Conservation (phyloP, 2,329 filamentous ascomycete genomes). For the Atkinsonella hypoxylon region DNA sequence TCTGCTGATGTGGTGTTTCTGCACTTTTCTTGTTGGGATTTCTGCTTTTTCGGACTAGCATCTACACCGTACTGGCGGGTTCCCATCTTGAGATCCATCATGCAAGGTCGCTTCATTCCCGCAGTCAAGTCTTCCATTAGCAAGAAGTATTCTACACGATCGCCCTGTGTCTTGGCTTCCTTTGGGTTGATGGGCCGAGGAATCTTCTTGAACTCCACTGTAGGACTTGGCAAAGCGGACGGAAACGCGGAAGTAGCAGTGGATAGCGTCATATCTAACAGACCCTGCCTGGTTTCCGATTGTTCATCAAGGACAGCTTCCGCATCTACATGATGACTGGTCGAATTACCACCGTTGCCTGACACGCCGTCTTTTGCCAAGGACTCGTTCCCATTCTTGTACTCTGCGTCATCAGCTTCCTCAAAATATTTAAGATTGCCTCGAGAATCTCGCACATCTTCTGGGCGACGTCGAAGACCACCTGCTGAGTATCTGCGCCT, state of each 20-base stretch:
- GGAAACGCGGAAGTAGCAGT: slow-evolving; percentile 16
- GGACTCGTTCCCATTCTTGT: slow-evolving; percentile 31
- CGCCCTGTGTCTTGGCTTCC: slow-evolving; percentile 31
- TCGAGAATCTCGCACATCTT: slow-evolving; percentile 56
- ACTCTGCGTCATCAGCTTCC: slow-evolving; percentile 74
- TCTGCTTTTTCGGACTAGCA: slow-evolving; percentile 80
- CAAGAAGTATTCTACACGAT: slow-evolving; percentile 82
- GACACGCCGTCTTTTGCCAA: neutral
- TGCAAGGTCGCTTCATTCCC: slow-evolving; percentile 92
- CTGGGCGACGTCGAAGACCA: slow-evolving; percentile 61
- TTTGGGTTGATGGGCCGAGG: slow-evolving; percentile 62
- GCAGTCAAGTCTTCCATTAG: slow-evolving; percentile 90
- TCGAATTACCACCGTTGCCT: neutral
- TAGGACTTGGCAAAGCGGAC: slow-evolving; percentile 26
- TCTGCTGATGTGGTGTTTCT: slow-evolving; percentile 82
- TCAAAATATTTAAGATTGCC: slow-evolving; percentile 86
- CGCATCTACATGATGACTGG: neutral
- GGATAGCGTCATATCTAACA: slow-evolving; percentile 6
- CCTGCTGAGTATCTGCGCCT: slow-evolving; percentile 78
- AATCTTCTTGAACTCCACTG: slow-evolving; percentile 28
- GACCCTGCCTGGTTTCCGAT: neutral
- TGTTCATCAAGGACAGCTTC: neutral
- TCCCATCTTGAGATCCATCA: slow-evolving; percentile 97
- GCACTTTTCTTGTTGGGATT: slow-evolving; percentile 87
- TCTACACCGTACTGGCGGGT: slow-evolving; percentile 94